A percentile compares a stretch with the other conserved stretches of the same genome.
phyloP scores from a whole-genome alignment of 1,284 basidiomycete species.

The Cutaneotrichosporon mucoides region DNA sequence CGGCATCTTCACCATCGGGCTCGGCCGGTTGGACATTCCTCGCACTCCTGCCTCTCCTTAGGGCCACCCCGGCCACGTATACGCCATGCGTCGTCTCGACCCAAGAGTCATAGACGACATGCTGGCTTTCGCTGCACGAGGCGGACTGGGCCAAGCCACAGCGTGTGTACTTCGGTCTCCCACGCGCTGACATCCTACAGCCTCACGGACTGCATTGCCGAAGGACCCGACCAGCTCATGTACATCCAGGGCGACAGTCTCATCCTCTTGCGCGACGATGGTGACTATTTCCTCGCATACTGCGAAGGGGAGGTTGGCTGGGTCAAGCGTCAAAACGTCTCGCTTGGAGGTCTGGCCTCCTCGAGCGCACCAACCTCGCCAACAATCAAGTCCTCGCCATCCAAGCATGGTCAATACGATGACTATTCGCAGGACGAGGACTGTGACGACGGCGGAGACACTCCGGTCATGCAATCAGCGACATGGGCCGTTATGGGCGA shows the following conservation, averaged over 20 bases:
- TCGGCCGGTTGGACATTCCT: too few relatives aligned
- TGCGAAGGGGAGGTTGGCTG: slow-evolving; percentile 89
- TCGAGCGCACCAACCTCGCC: slow-evolving; percentile 18
- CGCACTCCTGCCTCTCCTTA: not conserved
- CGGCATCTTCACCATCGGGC: too few relatives aligned
- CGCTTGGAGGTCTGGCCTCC: slow-evolving; percentile 11
- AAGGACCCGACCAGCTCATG: slow-evolving; percentile 76
- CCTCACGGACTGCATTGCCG: slow-evolving; percentile 65
- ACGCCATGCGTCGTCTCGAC: slow-evolving; percentile 23
- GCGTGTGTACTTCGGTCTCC: slow-evolving; percentile 32
- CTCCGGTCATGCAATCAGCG: not conserved
- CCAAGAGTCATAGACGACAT: slow-evolving; percentile 40
- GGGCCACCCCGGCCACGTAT: not conserved
- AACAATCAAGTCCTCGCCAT: not conserved
- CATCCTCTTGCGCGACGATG: slow-evolving; percentile 69
- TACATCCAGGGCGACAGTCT: slow-evolving; percentile 81
- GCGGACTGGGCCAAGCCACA: slow-evolving; percentile 37
- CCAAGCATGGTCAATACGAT: not conserved
- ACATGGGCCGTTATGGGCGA: not conserved
- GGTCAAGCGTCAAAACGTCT: slow-evolving; percentile 56
- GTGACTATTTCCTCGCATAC: slow-evolving; percentile 59
- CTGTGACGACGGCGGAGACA: not conserved
- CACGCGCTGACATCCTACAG: slow-evolving; percentile 20
- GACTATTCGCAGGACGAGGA: not conserved
- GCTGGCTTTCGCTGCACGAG: slow-evolving; percentile 32